phyloP scores from a whole-genome alignment of 495 filamentous ascomycete species.

The Clohesyomyces aquaticus region DNA sequence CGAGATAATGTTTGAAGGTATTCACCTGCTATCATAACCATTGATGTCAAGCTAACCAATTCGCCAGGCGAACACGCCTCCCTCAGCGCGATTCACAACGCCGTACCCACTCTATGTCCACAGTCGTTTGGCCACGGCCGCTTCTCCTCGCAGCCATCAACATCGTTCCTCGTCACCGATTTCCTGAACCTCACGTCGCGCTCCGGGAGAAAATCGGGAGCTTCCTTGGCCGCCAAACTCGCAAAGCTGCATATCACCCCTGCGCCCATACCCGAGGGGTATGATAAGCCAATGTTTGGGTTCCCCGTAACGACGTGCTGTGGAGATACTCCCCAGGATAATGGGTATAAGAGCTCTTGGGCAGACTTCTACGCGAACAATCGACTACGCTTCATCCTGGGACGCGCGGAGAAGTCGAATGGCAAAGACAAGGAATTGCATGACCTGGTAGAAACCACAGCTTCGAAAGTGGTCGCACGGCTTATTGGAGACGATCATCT shows the following conservation, averaged over 20 bases:
- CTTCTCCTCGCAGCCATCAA: constrained; percentile 54
- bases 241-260: constrained; percentile 79
- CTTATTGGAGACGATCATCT: constrained; percentile 71
- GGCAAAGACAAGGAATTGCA: constrained; percentile 65
- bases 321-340: constrained; percentile 80
- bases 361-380: constrained; percentile 80
- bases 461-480: constrained; percentile 65
- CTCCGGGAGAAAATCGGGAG: constrained; percentile 28
- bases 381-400: constrained; percentile 67
- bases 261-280: constrained; percentile 65
- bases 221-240: constrained; percentile 71
- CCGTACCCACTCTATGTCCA: constrained; percentile 75
- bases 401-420: constrained; percentile 60
- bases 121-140: constrained; percentile 69
- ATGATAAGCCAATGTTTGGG: constrained; percentile 67
- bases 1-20: constrained; percentile 71
- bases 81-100: constrained; percentile 74
- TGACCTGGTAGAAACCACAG: constrained; percentile 65
- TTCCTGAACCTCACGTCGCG: constrained; percentile 68
- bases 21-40: not conserved
- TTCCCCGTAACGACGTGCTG: constrained; percentile 86
- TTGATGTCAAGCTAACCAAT: not conserved
- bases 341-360: constrained; percentile 70
- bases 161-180: constrained; percentile 76
- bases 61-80: constrained; percentile 73